Evolutionary conservation across 1,284 basidiomycete species (phyloP), one percentile per base, ranked within the genome.

Genomic region (Trametes hirsuta): DNA sequence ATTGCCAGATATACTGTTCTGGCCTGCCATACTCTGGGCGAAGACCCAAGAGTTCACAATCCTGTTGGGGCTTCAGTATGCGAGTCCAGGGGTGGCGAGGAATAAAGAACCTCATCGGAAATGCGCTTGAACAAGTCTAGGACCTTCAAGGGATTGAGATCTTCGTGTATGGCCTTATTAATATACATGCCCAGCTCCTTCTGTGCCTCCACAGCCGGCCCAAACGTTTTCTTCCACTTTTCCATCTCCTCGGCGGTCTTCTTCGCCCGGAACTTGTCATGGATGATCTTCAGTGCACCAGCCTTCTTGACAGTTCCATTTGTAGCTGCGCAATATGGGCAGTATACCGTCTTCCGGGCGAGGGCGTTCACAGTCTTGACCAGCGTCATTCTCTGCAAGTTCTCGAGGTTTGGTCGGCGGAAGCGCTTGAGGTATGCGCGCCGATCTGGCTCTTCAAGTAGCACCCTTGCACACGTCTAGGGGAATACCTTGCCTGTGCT

Each of bases 1-100:
- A 99, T 75, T 98, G 97, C 97, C 97, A 99, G 59, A 99, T 88
- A 72, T 97, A 98, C 73, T 98, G 93, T 77, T 99, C 97, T 2
- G 97, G 97, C 56, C 97, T 81, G 55, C 96, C 96, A 70, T 90
- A 90, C 34, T 87, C 85, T 2, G 97, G 97, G 63, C 93, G 88
- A 55, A 99, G 78, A 0, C 97, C 96, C 9, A 99, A 82, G 48
- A 99, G 79, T 75, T 99, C 97, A 73, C 95, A 97, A 70, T 99
- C 97, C 88, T 94, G 62, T 6, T 35, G 24, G 11, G 41, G 21
- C 3, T 8, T 45, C 9, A 37, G 15, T 46, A 36, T 15, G 35
- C 30, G 14, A n/a, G n/a, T 36, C 30, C 30, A 30, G 8, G 8
- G 8, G 39, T 40, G 48, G 5, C 12, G 35, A 22, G n/a, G 74